Evolutionary conservation across 495 filamentous ascomycete genomes (phyloP), one percentile per base, ranked within the genome.

Genomic region (Xylaria palmicola): DNA sequence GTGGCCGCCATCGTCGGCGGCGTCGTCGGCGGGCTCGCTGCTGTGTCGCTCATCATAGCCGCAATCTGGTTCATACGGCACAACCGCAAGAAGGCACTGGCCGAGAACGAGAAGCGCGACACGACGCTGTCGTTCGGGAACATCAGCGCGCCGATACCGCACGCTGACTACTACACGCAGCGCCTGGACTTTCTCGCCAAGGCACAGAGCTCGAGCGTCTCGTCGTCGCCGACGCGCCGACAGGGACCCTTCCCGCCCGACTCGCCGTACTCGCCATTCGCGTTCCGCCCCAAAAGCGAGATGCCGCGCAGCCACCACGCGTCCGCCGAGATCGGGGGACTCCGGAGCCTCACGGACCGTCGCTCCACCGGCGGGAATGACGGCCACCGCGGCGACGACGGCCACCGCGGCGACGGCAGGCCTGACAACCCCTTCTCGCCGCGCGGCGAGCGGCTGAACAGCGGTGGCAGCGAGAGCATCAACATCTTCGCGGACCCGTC

Each of bases 401-500:
- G n/a, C n/a, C n/a, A n/a, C n/a, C n/a, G n/a, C n/a, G n/a, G n/a
- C n/a, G n/a, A n/a, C n/a, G n/a, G n/a, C n/a, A n/a, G n/a, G n/a
- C n/a, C n/a, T n/a, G n/a, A n/a, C 50, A 30, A 36, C 13, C 71
- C 71, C 0, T 64, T 68, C 29, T 73, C 67, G 20, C 72, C 74
- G 7, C 56, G 55, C 9, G 64, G 72, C 45, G 60, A 78, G 41
- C 75, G 83, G 2, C 79, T 85, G 66, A 77, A 79, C 1, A 88
- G 86, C 64, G 82, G 74, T 2, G 70, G 68, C 26, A 72, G 71
- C 32, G 85, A 88, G 70, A 87, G 83, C 72, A 90, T 91, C 66
- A 84, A 85, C 62, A 80, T 92, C 13, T 91, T 88, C 72, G 84
- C 86, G 5, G 88, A 90, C 55, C 83, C 83, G 9, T 76, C 69